These are phyloP conservation scores for Debaryomyces sp. DNA, from an alignment of 1,139 yeast species.

Conservation along the genomic window DNA sequence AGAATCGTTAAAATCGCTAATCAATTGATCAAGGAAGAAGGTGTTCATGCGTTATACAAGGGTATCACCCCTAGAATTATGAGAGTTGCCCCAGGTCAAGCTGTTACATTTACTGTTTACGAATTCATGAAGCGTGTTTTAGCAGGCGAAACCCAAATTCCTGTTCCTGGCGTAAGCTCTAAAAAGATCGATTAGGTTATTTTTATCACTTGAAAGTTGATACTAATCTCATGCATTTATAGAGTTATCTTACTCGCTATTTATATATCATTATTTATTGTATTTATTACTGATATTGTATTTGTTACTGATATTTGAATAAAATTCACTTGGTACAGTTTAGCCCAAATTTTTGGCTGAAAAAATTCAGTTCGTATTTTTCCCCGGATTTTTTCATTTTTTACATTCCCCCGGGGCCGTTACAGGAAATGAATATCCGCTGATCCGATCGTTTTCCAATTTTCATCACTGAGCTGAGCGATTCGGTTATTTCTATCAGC, in stretches of 20 bases:
- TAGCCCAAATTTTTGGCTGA: not conserved
- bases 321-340: not conserved
- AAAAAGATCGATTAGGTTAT: slow-evolving; percentile 26
- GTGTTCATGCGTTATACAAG: slow-evolving; percentile 82
- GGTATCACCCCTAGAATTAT: slow-evolving; percentile 98
- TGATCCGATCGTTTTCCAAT: not conserved
- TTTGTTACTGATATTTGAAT: slow-evolving; percentile 2
- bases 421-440: not conserved
- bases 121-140: slow-evolving; percentile 80
- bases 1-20: slow-evolving; percentile 81
- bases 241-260: slow-evolving; percentile 1
- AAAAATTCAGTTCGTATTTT: not conserved
- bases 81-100: slow-evolving; percentile 99
- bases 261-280: slow-evolving; percentile 4
- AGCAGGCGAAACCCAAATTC: slow-evolving; percentile 39
- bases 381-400: not conserved
- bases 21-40: slow-evolving; percentile 87
- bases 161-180: slow-evolving; percentile 21
- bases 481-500: not conserved
- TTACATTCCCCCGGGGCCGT: not conserved
- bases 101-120: slow-evolving; percentile 96
- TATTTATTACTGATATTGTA: slow-evolving; percentile 5
- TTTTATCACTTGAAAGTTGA: not conserved
- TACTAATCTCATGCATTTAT: slow-evolving; percentile 3
- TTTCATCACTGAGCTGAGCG: not conserved